Base-by-base conservation (phyloP, 257 asterid species). In the Paulownia fortunei region DNA sequence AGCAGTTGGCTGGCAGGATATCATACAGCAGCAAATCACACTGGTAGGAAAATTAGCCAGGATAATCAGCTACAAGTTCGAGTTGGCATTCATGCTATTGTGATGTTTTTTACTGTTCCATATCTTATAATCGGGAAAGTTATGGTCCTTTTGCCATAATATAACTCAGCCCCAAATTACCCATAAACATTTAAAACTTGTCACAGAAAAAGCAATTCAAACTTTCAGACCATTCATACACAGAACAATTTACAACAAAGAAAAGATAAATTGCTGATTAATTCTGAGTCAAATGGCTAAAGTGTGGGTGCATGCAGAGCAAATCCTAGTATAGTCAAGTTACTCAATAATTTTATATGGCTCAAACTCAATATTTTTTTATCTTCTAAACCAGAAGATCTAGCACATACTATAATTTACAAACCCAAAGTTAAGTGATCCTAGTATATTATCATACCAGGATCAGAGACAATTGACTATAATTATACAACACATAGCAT, bases 261-360 rank as follows among this genome's bases (percentile, higher is more conserved):
- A 47, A 42, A 16, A 69, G 30, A 24, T 23, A 11, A 0, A 8
- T 16, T 44, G n/a, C 32, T 58, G 3, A 5, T 10, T 30, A 46
- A n/a, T 42, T 67, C 69, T 24, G 49, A 39, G 42, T 5, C 37
- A 54, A 54, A 55, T 51, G 70, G 63, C 60, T 62, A 34, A 47
- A 13, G 49, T 37, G 71, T 66, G 16, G 13, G 27, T 8, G 32
- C 6, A 0, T 12, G 59, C 71, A 32, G 41, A 69, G 11, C 56
- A 78, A 18, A 60, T 60, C 46, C 24, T 21, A 37, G n/a, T 58
- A 62, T 30, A 54, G 58, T 24, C 23, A 60, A 72, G 42, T 46
- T 34, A 58, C 58, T 36, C 18, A 54, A 42, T 23, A 32, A 60
- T 32, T n/a, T 49, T 21, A 61, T 37, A 74, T 47, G 51, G 56